A percentile compares a stretch with the other conserved stretches of the same genome.
These are phyloP conservation scores for Diphasiastrum complanatum DNA, from an alignment of 83 land plant species.

Conservation along the genomic window DNA sequence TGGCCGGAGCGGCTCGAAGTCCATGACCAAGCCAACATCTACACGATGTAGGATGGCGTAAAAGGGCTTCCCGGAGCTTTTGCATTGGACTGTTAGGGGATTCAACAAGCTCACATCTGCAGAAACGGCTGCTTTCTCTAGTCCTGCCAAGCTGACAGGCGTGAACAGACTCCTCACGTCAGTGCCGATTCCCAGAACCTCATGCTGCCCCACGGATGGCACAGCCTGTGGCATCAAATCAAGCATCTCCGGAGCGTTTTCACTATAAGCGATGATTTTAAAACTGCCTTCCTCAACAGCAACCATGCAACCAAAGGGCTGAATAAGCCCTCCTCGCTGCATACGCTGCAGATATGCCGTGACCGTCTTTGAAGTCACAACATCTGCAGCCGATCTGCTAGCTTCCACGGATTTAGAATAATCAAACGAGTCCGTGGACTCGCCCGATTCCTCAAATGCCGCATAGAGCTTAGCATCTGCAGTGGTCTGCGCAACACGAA, in stretches of 20 bases:
- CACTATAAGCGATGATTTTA: constrained; percentile 50
- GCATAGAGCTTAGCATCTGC: constrained; percentile 76
- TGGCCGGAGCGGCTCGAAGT: constrained; percentile 62
- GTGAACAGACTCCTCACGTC: constrained; percentile 50
- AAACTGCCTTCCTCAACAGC: constrained; percentile 48
- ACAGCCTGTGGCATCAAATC: constrained; percentile 58
- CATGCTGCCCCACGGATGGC: constrained; percentile 51
- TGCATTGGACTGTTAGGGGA: constrained; percentile 55
- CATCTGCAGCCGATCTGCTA: constrained; percentile 14
- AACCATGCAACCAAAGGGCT: constrained; percentile 63
- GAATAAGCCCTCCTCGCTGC: constrained; percentile 54
- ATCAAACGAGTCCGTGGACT: constrained; percentile 36
- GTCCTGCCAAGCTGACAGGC: constrained; percentile 37
- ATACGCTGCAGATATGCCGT: constrained; percentile 52
- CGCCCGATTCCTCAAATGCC: constrained; percentile 47
- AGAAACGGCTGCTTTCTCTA: constrained; percentile 54
- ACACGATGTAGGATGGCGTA: constrained; percentile 64
- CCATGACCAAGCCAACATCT: constrained; percentile 58
- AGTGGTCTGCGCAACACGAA: constrained; percentile 70
- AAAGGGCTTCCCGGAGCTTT: constrained; percentile 63
- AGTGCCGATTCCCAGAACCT: constrained; percentile 41
- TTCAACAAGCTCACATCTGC: constrained; percentile 48
- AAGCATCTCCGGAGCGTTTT: constrained; percentile 78
- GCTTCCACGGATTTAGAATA: constrained; percentile 45
- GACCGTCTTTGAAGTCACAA: constrained; percentile 34